Base-by-base conservation (phyloP, 2,329 filamentous ascomycete species). In the Aspergillus sp. region DNA sequence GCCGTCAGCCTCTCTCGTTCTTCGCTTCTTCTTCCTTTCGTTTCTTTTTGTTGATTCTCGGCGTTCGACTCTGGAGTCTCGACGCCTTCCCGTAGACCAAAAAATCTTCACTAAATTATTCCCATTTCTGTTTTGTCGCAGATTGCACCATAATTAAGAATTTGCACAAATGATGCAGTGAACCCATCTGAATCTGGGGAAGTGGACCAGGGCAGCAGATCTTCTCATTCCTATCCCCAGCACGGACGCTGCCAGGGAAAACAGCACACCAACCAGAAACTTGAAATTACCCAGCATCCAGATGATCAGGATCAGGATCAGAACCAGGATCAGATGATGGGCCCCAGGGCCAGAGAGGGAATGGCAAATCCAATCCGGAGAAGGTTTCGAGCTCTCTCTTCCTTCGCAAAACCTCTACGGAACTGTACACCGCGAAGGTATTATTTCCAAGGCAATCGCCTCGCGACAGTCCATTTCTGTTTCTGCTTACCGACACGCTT, bases 171-270 rank as follows among this genome's bases (percentile, higher is more conserved):
- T 31, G 27, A 31, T 31, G 27, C 27, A 31, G 27, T 31, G 35
- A 15, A n/a, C 35, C 35, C 35, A 33, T 31, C 40, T 52, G 55
- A 64, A 64, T 64, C 64, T 64, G 64, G 64, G 64, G 64, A 64
- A 66, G 64, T 66, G 64, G 64, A 58, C 60, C 59, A 57, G 27
- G 27, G 27, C 21, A 14, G 27, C 21, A 14, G 61, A 64, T 66
- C 64, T 60, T 58, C 44, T 48, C 21, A 33, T 25, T 17, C 17
- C 40, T 23, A 40, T n/a, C 12, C 52, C 47, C 58, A 58, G 61
- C 63, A 64, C 62, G 57, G 62, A 64, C 27, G 27, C 27, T 31
- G 27, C 27, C 27, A 31, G 9, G 27, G 27, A 27, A 23, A 11
- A 25, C 21, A 25, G 21, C 27, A 31, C 25, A 19, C 31, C 45